Evolutionary conservation across 2,329 filamentous ascomycete genomes (phyloP), one percentile per base, ranked within the genome.

Genomic region (Periconia sp.): DNA sequence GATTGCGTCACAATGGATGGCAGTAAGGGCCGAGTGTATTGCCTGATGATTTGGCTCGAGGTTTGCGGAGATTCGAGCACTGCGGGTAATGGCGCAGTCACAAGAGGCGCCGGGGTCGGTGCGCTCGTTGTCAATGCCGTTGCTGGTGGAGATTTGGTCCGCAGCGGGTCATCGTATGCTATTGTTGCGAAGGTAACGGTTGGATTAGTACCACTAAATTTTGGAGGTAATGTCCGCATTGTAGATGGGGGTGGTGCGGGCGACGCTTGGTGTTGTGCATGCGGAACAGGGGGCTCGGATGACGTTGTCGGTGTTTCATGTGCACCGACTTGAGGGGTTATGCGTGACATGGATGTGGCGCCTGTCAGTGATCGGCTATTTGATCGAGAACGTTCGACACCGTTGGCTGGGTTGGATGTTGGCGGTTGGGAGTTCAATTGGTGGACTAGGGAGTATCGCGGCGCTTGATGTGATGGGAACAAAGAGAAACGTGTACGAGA

Each of bases 401-500:
- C 45, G 3, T 47, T 41, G 19, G 49, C 18, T 6, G 47, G 30
- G 13, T 42, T 44, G 2, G 50, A 37, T 18, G 48, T 30, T 13
- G 53, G 43, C 37, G 52, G 54, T 27, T 46, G 43, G 43, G 44
- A 20, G 5, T 33, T 13, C 20, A 30, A 23, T 17, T 54, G 54
- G 40, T 27, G 49, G 13, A 56, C 19, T 1, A 44, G 47, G 13
- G 54, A 52, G 40, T 56, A 52, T 18, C 52, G 45, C 27, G 37
- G 48, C 41, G 53, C 23, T 20, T 19, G 49, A 41, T 43, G 49
- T 33, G 46, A 27, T 11, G 53, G 53, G 23, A 55, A 55, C 8
- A 55, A 46, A 18, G 53, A 55, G 42, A 55, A 55, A 14, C 50
- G 53, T 20, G 37, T 45, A 20, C 54, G 40, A 30, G 54, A 48